These are phyloP conservation scores for Canavalia gladiata DNA, from an alignment of 306 rosid species.

Conservation along the genomic window DNA sequence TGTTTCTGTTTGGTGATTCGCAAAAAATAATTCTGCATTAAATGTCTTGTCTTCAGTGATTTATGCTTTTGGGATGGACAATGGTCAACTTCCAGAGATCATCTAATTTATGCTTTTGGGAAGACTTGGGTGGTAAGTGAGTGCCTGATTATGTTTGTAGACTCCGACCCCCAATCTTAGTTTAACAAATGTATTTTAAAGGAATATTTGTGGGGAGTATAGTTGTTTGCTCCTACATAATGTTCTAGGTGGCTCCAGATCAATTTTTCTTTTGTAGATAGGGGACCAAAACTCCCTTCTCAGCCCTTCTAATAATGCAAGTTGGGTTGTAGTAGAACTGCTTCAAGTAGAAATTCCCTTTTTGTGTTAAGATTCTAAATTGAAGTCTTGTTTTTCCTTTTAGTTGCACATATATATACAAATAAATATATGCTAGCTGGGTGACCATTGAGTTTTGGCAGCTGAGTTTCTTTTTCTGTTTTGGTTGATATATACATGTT, in stretches of 20 bases:
- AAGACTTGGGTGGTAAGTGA: slow-evolving; percentile 65
- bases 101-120: slow-evolving; percentile 52
- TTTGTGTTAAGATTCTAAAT: slow-evolving; percentile 13
- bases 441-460: slow-evolving; percentile 8
- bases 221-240: slow-evolving; percentile 50
- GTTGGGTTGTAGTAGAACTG: slow-evolving; percentile 27
- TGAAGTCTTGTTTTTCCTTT: not conserved
- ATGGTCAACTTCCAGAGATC: slow-evolving; percentile 55
- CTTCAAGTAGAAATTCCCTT: slow-evolving; percentile 23
- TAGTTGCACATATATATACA: not conserved
- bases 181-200: not conserved
- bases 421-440: not conserved
- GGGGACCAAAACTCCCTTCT: slow-evolving; percentile 41
- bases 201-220: slow-evolving; percentile 50
- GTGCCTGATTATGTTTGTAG: slow-evolving; percentile 52
- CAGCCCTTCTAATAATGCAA: slow-evolving; percentile 1
- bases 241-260: slow-evolving; percentile 57
- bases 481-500: not conserved
- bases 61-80: slow-evolving; percentile 59
- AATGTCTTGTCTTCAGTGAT: slow-evolving; percentile 62
- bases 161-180: slow-evolving; percentile 49
- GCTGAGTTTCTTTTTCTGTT: slow-evolving; percentile 9
- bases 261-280: slow-evolving; percentile 56
- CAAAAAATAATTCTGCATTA: slow-evolving; percentile 36
- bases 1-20: not conserved